Evolutionary conservation across 768 basidiomycete species (phyloP).

Genomic region (Suillus bovinus): DNA sequence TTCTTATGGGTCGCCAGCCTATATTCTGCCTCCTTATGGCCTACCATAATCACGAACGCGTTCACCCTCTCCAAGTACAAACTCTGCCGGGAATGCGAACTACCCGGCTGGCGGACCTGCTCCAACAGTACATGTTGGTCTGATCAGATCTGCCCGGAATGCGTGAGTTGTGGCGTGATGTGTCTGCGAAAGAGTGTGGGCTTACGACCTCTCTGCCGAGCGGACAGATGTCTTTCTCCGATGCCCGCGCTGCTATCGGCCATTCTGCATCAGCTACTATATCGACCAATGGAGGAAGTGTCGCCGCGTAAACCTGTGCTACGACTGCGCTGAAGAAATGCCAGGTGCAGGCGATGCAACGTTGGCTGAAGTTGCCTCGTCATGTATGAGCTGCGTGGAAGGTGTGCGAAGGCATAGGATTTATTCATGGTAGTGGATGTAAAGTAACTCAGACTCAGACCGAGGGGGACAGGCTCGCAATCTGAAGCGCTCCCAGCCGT

Average conservation of each 20-base stretch:
- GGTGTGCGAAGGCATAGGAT: background rate
- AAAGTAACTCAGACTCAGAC: background rate
- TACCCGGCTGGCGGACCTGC: background rate
- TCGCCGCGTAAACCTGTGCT: background rate
- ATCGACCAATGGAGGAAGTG: background rate
- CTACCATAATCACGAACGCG: background rate
- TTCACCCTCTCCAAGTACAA: background rate
- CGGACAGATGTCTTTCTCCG: background rate
- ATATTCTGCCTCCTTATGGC: background rate
- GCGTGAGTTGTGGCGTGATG: background rate
- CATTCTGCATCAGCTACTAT: background rate
- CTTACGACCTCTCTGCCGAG: background rate
- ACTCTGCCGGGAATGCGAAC: background rate
- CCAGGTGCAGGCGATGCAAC: background rate
- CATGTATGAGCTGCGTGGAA: background rate
- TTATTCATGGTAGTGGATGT: background rate
- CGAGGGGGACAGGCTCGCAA: background rate
- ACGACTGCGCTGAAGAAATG: background rate
- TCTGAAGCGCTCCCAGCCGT: background rate
- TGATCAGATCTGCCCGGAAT: background rate
- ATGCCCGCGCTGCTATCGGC: background rate
- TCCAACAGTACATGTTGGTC: background rate
- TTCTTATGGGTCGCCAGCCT: slow-evolving; percentile 9
- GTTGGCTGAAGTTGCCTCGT: background rate
- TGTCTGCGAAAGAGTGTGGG: background rate